A percentile compares a stretch with the other conserved stretches of the same genome.
These are phyloP conservation scores for Boletus tylopilopsis DNA, from an alignment of 768 basidiomycete species.

Conservation along the genomic window DNA sequence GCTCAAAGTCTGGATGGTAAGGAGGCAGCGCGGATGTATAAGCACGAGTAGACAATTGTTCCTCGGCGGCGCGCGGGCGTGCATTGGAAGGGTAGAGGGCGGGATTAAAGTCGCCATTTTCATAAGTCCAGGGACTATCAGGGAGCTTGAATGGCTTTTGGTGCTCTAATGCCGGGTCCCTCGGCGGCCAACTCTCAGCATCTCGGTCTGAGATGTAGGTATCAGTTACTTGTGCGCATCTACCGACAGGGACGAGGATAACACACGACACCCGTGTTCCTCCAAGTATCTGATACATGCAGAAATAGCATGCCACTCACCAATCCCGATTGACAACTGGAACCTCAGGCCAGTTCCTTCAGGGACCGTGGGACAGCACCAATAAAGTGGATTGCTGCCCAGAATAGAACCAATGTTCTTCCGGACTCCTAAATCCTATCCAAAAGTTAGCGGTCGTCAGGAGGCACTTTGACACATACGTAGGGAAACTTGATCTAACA, in stretches of 20 bases:
- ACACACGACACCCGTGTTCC: slow-evolving; percentile 1
- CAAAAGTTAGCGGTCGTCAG: slow-evolving; percentile 8
- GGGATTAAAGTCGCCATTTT: slow-evolving; percentile 75
- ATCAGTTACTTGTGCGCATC: slow-evolving; percentile 3
- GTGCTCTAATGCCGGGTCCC: slow-evolving; percentile 46
- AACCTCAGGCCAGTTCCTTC: slow-evolving; percentile 76
- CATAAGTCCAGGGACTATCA: slow-evolving; percentile 82
- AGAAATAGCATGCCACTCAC: slow-evolving; percentile 65
- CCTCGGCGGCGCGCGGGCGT: slow-evolving; percentile 29
- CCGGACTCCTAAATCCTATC: slow-evolving; percentile 72
- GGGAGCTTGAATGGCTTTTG: slow-evolving; percentile 47
- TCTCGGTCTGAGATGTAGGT: slow-evolving; percentile 31
- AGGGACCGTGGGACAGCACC: slow-evolving; percentile 76
- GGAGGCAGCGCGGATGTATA: slow-evolving; percentile 56
- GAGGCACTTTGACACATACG: slow-evolving; percentile 40
- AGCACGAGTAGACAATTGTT: slow-evolving; percentile 26
- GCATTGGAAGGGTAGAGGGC: slow-evolving; percentile 61
- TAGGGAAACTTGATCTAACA: slow-evolving; percentile 87
- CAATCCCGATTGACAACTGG: slow-evolving; percentile 62
- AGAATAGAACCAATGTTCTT: slow-evolving; percentile 76
- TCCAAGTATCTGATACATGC: slow-evolving; percentile 11
- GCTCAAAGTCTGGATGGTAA: slow-evolving; percentile 70
- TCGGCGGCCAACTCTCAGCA: slow-evolving; percentile 66
- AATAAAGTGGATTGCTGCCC: slow-evolving; percentile 68
- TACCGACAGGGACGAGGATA: not conserved